phyloP scores from a whole-genome alignment of 306 rosid species.

The Luffa acutangula region DNA sequence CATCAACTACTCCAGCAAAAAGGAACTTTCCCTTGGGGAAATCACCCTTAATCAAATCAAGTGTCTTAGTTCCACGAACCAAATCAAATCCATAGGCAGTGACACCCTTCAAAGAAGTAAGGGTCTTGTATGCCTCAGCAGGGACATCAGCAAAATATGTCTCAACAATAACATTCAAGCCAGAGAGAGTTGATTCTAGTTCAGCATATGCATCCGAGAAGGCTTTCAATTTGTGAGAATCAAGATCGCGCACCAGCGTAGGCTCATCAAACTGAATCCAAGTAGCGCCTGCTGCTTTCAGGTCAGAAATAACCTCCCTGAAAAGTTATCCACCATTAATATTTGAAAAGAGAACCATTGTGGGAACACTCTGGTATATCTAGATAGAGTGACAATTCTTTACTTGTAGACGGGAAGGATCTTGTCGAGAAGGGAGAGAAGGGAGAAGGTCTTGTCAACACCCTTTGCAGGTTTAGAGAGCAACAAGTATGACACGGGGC shows the following conservation, averaged over 20 bases:
- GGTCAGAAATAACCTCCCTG: conserved; percentile 75
- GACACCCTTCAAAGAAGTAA: conserved; percentile 66
- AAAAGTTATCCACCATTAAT: neutral
- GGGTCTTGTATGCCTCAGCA: conserved; percentile 56
- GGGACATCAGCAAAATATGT: conserved; percentile 78
- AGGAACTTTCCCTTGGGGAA: conserved; percentile 64
- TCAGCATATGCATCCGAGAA: conserved; percentile 48
- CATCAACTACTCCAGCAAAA: conserved; percentile 89
- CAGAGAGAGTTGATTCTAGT: conserved; percentile 58
- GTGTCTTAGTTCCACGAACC: conserved; percentile 72
- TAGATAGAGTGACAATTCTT: neutral
- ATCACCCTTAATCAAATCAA: conserved; percentile 57
- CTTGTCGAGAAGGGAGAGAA: conserved; percentile 45
- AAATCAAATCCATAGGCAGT: conserved; percentile 69
- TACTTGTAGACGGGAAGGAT: conserved; percentile 73
- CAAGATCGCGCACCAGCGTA: conserved; percentile 60
- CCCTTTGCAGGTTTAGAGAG: conserved; percentile 78
- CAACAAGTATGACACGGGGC: conserved; percentile 78
- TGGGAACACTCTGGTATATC: neutral
- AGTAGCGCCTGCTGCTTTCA: conserved; percentile 70
- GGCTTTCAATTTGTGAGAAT: conserved; percentile 53
- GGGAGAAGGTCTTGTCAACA: conserved; percentile 49
- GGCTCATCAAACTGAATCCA: conserved; percentile 94
- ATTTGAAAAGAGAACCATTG: neutral
- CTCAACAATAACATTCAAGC: conserved; percentile 55